Percentiles rank a stretch among this genome's conserved stretches.
Conservation (phyloP, 2,329 filamentous ascomycete species). For the Kalaharituber pfeilii region DNA sequence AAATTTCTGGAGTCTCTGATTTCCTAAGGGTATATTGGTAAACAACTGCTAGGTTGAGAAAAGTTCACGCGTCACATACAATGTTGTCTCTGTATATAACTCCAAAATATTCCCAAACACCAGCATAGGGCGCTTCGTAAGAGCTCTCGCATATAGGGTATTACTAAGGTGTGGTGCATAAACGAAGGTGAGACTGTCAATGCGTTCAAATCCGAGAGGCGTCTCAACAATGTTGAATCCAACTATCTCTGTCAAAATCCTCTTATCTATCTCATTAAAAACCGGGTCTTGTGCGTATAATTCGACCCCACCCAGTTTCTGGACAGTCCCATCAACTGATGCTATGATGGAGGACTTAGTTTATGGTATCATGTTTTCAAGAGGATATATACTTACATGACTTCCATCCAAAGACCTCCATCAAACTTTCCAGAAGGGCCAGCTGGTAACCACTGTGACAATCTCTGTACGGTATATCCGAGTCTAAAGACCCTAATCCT, state of each 20-base stretch:
- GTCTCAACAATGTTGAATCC: background rate
- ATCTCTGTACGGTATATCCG: background rate
- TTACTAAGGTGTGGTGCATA: background rate
- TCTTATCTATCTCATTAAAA: background rate
- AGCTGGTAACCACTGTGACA: background rate
- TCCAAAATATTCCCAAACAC: background rate
- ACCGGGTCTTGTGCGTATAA: background rate
- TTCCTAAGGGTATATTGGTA: no score
- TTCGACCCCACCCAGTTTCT: background rate
- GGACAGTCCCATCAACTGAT: background rate
- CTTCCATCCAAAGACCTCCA: background rate
- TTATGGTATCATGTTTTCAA: background rate
- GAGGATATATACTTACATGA: background rate
- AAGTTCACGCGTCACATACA: no score
- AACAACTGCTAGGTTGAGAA: no score
- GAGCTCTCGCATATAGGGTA: background rate
- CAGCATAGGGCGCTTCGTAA: background rate
- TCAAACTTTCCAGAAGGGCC: background rate
- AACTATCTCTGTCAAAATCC: background rate
- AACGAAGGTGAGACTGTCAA: background rate
- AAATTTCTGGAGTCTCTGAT: no score
- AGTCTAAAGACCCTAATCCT: background rate
- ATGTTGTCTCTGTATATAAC: background rate
- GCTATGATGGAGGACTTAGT: background rate
- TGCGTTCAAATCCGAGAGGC: background rate